Evolutionary conservation across 495 filamentous ascomycete genomes (phyloP).

Genomic region (Cudoniella acicularis): DNA sequence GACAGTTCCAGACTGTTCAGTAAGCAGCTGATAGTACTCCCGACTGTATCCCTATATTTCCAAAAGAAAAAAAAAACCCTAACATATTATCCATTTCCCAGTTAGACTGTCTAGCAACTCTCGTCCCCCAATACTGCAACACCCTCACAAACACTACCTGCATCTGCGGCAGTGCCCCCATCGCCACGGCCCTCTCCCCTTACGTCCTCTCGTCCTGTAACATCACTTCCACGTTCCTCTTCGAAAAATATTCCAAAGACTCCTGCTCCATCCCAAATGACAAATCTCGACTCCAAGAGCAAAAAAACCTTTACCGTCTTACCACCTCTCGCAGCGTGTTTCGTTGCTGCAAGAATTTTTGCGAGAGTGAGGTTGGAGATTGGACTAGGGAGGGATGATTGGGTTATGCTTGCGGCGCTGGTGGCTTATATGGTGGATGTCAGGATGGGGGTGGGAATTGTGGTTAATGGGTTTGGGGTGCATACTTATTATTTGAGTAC

Average conservation of each 20-base stretch:
- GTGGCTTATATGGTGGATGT: background rate
- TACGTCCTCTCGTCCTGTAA: background rate
- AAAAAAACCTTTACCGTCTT: background rate
- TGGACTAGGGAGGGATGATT: constrained; percentile 1
- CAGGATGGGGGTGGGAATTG: background rate
- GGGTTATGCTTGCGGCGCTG: constrained; percentile 1
- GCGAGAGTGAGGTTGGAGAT: background rate
- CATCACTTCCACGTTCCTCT: background rate
- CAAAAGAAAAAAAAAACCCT: too few species aligned
- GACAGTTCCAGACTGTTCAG: background rate
- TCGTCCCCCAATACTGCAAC: background rate
- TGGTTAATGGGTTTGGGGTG: constrained; percentile 2
- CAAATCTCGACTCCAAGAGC: background rate
- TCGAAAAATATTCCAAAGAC: background rate
- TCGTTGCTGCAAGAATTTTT: background rate
- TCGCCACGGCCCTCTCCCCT: background rate
- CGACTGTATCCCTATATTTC: background rate
- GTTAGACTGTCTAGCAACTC: background rate
- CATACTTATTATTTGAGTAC: background rate
- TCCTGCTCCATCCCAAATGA: background rate
- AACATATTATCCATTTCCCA: background rate
- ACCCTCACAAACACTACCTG: background rate
- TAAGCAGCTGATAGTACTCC: background rate
- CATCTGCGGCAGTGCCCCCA: background rate
- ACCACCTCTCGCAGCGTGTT: background rate